Evolutionary conservation across 2,329 filamentous ascomycete genomes (phyloP).

Genomic region (Neoarthrinium moseri): DNA sequence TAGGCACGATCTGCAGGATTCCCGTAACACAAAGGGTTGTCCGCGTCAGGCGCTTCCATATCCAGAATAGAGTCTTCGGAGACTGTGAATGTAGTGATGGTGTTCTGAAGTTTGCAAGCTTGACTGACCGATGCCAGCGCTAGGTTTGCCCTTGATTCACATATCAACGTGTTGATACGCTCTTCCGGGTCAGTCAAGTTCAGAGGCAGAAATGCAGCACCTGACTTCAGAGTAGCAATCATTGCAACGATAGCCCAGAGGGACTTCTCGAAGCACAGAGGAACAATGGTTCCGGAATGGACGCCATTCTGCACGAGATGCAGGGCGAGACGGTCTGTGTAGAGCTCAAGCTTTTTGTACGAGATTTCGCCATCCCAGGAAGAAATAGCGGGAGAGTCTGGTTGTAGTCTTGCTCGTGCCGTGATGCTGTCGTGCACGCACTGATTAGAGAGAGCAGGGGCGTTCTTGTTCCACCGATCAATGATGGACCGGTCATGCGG

Average conservation of each 20-base stretch:
- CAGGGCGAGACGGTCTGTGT: slow-evolving; percentile 21
- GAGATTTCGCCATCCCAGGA: slow-evolving; percentile 1
- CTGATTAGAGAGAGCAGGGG: not conserved
- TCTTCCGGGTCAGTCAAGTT: slow-evolving; percentile 12
- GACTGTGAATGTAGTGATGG: not conserved
- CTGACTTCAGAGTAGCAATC: slow-evolving; percentile 30
- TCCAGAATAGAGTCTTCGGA: not conserved
- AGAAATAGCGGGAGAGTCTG: not conserved
- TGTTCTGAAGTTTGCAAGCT: not conserved
- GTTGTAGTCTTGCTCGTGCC: not conserved
- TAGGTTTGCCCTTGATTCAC: not conserved
- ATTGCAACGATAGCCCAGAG: slow-evolving; percentile 33
- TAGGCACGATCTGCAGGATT: not conserved
- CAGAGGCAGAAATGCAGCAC: slow-evolving; percentile 34
- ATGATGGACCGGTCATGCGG: not conserved
- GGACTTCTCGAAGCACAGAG: slow-evolving; percentile 34
- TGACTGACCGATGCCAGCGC: slow-evolving; percentile 1
- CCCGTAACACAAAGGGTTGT: not conserved
- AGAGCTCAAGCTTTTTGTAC: slow-evolving; percentile 13
- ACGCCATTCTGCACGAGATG: slow-evolving; percentile 27
- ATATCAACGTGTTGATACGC: slow-evolving; percentile 3
- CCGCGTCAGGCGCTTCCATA: not conserved
- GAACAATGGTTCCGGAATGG: slow-evolving; percentile 27
- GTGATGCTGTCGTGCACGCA: slow-evolving; percentile 3
- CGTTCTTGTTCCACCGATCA: slow-evolving; percentile 1